Conservation (phyloP, 768 basidiomycete species). For the Boletus insuetus region DNA sequence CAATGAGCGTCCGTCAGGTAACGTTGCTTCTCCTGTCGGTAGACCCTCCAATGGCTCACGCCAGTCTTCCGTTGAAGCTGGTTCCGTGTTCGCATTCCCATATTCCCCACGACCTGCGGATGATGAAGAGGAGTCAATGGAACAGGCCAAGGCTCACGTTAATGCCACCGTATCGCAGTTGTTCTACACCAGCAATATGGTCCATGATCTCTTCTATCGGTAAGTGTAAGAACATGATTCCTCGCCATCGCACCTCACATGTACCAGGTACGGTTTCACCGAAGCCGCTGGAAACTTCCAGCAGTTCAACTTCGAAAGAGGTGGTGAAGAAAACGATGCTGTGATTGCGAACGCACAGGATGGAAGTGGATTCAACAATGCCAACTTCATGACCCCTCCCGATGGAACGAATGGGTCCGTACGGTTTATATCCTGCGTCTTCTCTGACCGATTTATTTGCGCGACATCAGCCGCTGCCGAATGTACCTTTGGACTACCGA, state of each 20-base stretch:
- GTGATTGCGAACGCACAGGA: conserved; percentile 96
- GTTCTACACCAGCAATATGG: conserved; percentile 82
- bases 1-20: conserved; percentile 78
- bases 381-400: conserved; percentile 87
- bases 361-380: conserved; percentile 89
- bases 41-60: neutral
- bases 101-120: conserved; percentile 69
- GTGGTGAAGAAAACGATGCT: conserved; percentile 82
- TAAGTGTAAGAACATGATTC: conserved; percentile 17
- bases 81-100: conserved; percentile 58
- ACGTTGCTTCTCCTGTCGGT: neutral
- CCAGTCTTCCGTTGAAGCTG: conserved; percentile 1
- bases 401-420: conserved; percentile 73
- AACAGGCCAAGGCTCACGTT: conserved; percentile 78
- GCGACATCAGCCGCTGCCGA: conserved; percentile 58
- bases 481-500: conserved; percentile 98
- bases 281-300: conserved; percentile 96
- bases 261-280: conserved; percentile 80
- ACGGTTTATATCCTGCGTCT: neutral
- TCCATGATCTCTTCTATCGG: conserved; percentile 82
- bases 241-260: conserved; percentile 1
- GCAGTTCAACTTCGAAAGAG: conserved; percentile 92
- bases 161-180: conserved; percentile 85
- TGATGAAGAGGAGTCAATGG: conserved; percentile 49
- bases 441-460: neutral